Evolutionary conservation across 192 early-diverging fungal genomes (phyloP), one percentile per base, ranked within the genome.

Genomic region (Tieghemiomyces parasiticus): DNA sequence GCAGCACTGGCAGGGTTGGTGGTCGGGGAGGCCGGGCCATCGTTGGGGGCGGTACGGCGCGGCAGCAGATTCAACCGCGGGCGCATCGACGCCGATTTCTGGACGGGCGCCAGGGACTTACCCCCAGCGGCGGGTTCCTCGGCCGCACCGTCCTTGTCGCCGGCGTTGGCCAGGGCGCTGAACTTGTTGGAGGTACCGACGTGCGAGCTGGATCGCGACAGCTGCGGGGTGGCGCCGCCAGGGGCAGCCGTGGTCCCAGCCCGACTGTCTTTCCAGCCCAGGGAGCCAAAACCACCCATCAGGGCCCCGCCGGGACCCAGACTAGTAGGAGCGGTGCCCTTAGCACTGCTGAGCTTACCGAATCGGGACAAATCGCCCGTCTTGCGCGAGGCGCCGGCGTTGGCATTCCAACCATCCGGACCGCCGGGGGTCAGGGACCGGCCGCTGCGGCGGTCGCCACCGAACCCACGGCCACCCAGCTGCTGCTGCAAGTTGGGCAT

Each of bases 401-500:
- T 84, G 49, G 73, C 84, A 54, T 75, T 87, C 76, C 84, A 83
- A 1, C 90, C 90, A 68, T 87, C 87, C 12, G 77, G 73, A 13
- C 67, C 74, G 64, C 65, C 75, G 73, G 74, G 64, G 45, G 68
- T 65, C 59, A 67, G 31, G 31, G 63, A 63, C 59, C 64, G 60
- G 61, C 58, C 60, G 58, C 65, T 54, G 63, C 66, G 65, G 64
- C 70, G 55, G 65, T 71, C 63, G 60, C 65, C 72, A 60, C 79
- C 78, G 53, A 71, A 75, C 53, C 76, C 69, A 35, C 84, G 85
- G 14, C 71, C 72, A 24, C 76, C 78, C 59, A 79, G 63, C 52
- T 82, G 78, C 35, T 81, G 77, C 58, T 75, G 77, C 44, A 81
- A 77, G 35, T 79, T 82, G 38, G 86, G 76, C 53, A 81, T 61